Percentiles rank a stretch among this genome's conserved stretches.
phyloP scores from a whole-genome alignment of 2,329 filamentous ascomycete genomes.

The Hypoxylon sp. region DNA sequence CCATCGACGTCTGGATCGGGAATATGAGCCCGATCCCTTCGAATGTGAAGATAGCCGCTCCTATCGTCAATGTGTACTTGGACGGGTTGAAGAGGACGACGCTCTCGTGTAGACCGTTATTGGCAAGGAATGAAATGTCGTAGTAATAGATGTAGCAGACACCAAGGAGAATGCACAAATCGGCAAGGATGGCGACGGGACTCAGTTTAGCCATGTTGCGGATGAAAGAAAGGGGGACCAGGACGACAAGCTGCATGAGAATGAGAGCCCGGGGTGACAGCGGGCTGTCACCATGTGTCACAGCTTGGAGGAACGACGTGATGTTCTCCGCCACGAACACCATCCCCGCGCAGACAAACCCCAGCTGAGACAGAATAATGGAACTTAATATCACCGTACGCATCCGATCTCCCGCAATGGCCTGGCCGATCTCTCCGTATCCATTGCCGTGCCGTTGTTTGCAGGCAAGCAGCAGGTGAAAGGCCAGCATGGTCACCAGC shows the following conservation, averaged over 20 bases:
- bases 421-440: constrained; percentile 76
- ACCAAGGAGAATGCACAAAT: constrained; percentile 75
- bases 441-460: constrained; percentile 70
- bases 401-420: constrained; percentile 69
- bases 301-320: constrained; percentile 70
- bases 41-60: constrained; percentile 79
- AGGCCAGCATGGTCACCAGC: constrained; percentile 72
- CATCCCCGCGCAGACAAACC: constrained; percentile 79
- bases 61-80: constrained; percentile 74
- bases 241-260: constrained; percentile 67
- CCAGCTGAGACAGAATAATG: constrained; percentile 77
- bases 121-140: constrained; percentile 65
- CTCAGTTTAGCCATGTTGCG: constrained; percentile 79
- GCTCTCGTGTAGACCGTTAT: constrained; percentile 63
- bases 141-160: constrained; percentile 77
- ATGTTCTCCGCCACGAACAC: constrained; percentile 82
- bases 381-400: constrained; percentile 72
- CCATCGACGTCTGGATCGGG: constrained; percentile 80
- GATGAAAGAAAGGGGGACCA: constrained; percentile 73
- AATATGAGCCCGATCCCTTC: constrained; percentile 80
- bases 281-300: constrained; percentile 58
- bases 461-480: constrained; percentile 74
- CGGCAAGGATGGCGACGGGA: constrained; percentile 72
- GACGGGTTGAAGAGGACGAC: constrained; percentile 75
- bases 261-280: constrained; percentile 68